These are phyloP conservation scores for Brassica incana DNA, from an alignment of 345 rosid genomes.

Conservation along the genomic window DNA sequence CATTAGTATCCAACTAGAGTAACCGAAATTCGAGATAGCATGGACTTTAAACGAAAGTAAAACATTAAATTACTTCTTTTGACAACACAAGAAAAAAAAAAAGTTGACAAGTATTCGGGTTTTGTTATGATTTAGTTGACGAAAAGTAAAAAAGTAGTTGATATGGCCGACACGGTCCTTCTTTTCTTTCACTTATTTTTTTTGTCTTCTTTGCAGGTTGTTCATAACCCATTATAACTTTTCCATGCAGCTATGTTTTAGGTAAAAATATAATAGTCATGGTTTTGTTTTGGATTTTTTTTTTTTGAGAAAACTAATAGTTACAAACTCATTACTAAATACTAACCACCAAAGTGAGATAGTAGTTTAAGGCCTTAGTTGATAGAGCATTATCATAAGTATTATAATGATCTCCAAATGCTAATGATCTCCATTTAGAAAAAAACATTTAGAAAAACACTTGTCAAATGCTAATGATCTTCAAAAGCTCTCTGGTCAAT, in stretches of 20 bases:
- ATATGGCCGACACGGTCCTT: conserved; percentile 34
- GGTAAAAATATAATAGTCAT: background rate
- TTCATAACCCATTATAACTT: conserved; percentile 3
- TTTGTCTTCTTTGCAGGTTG: background rate
- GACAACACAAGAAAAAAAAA: background rate
- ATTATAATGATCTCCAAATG: too few relatives aligned
- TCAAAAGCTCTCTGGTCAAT: too few relatives aligned
- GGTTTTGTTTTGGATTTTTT: background rate
- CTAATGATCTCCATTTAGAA: too few relatives aligned
- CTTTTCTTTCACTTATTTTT: background rate
- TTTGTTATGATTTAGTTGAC: conserved; percentile 22
- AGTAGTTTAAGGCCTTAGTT: background rate
- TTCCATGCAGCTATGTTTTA: background rate
- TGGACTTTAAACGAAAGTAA: conserved; percentile 15
- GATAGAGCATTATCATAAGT: too few relatives aligned
- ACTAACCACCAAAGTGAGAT: background rate
- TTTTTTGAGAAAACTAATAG: background rate
- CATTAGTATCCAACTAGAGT: background rate
- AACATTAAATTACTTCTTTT: conserved; percentile 9
- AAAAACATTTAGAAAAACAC: too few relatives aligned
- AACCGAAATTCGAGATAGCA: background rate
- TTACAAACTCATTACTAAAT: background rate
- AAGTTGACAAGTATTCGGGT: background rate
- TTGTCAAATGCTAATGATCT: too few relatives aligned
- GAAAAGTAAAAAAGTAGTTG: conserved; percentile 7